Conservation (phyloP, 1,284 basidiomycete genomes). For the Ustilago bromivora region DNA sequence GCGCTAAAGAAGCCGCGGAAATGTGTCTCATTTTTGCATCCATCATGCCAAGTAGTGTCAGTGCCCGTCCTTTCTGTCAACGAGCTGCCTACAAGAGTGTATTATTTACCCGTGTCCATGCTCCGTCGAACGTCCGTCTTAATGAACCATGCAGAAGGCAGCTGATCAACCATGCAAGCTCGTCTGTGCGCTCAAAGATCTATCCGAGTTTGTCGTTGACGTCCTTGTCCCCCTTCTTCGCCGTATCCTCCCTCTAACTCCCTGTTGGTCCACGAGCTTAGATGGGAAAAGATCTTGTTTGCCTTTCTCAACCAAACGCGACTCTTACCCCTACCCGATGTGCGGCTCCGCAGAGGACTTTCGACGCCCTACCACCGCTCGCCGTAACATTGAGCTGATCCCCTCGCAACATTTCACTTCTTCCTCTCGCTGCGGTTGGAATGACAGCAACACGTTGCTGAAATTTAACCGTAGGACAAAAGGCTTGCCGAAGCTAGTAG, state of each 20-base stretch:
- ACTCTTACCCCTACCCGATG: no score
- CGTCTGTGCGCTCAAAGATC: neutral
- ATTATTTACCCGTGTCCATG: no score
- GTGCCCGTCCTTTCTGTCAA: neutral
- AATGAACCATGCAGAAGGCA: neutral
- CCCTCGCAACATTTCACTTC: no score
- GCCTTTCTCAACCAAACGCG: no score
- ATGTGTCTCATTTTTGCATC: conserved; percentile 1
- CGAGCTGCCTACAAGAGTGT: neutral
- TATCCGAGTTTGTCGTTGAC: neutral
- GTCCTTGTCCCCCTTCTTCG: neutral
- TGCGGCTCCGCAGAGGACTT: no score
- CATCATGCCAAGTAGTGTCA: neutral
- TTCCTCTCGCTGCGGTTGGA: neutral
- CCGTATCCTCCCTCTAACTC: neutral
- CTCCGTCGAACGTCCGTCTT: neutral
- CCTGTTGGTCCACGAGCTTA: no score
- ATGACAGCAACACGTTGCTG: neutral
- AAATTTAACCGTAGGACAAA: neutral
- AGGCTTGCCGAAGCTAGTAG: neutral
- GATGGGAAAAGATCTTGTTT: neutral
- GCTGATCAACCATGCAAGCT: conserved; percentile 2
- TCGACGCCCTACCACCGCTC: no score
- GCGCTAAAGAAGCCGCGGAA: conserved; percentile 5
- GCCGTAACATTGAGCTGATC: no score